These are phyloP conservation scores for Brachypodium distachyon DNA, from an alignment of 202 grass and related monocot genomes.

Conservation along the genomic window DNA sequence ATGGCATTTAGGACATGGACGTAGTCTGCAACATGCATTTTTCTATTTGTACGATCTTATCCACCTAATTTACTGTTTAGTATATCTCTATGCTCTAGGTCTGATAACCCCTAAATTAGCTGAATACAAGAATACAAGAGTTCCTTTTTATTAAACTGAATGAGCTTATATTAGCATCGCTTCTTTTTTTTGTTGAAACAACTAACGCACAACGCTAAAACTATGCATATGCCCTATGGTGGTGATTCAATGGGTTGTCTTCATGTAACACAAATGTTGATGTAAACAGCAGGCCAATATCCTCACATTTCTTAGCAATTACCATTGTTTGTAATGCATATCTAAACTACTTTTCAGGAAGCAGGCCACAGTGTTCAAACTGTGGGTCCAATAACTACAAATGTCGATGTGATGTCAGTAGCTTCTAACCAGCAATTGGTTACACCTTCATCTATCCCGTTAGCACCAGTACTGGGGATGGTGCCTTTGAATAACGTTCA, in stretches of 20 bases:
- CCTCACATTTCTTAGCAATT: slow-evolving; percentile 3
- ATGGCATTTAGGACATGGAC: neutral
- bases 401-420: slow-evolving; percentile 21
- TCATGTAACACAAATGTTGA: neutral
- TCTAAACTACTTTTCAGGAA: slow-evolving; percentile 51
- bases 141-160: neutral
- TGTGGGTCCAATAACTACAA: slow-evolving; percentile 35
- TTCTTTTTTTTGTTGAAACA: neutral
- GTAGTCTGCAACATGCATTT: neutral
- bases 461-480: slow-evolving; percentile 21
- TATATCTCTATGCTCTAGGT: neutral
- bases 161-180: neutral
- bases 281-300: neutral
- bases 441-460: slow-evolving; percentile 23
- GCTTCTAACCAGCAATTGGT: slow-evolving; percentile 33
- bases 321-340: slow-evolving; percentile 6
- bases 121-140: neutral
- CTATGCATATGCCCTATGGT: neutral
- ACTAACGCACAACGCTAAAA: neutral
- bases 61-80: neutral
- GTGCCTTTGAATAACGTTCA: slow-evolving; percentile 43
- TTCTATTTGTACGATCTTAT: neutral
- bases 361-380: slow-evolving; percentile 44
- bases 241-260: neutral
- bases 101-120: neutral